These are phyloP conservation scores for Penicillium sp. DNA, from an alignment of 2,329 filamentous ascomycete species.

Conservation along the genomic window DNA sequence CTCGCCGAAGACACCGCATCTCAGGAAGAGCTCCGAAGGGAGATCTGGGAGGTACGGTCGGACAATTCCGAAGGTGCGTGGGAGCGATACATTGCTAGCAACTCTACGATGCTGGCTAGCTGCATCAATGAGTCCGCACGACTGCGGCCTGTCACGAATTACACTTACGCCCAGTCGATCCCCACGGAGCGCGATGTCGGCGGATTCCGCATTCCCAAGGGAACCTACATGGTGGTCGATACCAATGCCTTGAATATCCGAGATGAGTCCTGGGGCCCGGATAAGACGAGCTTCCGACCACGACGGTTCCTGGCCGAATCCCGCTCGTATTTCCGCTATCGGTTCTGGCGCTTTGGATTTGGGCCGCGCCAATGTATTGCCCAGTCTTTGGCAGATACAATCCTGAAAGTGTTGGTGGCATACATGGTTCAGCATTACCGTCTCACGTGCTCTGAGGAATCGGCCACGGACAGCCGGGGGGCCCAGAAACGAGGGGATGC, in stretches of 20 bases:
- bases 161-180: slow-evolving; percentile 42
- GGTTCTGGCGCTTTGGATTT: slow-evolving; percentile 8
- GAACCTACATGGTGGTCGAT: slow-evolving; percentile 45
- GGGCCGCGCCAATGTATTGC: slow-evolving; percentile 8
- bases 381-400: slow-evolving; percentile 4
- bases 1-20: slow-evolving; percentile 37
- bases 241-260: slow-evolving; percentile 44
- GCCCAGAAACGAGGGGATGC: not conserved
- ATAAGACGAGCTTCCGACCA: slow-evolving; percentile 37
- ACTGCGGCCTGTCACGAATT: slow-evolving; percentile 41
- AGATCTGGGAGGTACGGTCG: not conserved
- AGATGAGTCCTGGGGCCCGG: slow-evolving; percentile 40
- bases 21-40: slow-evolving; percentile 31
- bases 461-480: not conserved
- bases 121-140: slow-evolving; percentile 43
- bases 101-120: slow-evolving; percentile 28
- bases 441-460: not conserved
- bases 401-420: not conserved
- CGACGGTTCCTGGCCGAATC: slow-evolving; percentile 16
- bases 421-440: not conserved
- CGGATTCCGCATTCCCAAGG: slow-evolving; percentile 38
- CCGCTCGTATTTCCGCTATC: slow-evolving; percentile 3
- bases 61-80: slow-evolving; percentile 17
- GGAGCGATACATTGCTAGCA: slow-evolving; percentile 26
- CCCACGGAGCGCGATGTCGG: slow-evolving; percentile 35